Percentiles rank a stretch among this genome's conserved stretches.
phyloP scores from a whole-genome alignment of 495 filamentous ascomycete genomes.

The Aspergillus sparsus region DNA sequence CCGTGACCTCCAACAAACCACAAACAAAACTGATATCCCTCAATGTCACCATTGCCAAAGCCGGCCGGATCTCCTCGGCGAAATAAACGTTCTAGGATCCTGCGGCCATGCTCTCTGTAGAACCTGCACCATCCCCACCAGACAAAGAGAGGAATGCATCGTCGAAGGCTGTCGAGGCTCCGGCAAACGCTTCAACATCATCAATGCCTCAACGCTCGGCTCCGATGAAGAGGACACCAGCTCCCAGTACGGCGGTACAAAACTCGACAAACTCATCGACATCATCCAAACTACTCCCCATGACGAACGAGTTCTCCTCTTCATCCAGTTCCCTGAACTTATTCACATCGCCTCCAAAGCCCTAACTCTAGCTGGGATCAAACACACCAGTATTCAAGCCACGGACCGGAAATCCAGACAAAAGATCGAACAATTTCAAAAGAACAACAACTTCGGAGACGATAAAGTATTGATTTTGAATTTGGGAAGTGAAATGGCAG shows the following conservation, averaged over 20 bases:
- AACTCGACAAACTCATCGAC: constrained; percentile 49
- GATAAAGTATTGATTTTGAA: constrained; percentile 66
- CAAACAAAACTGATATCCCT: constrained; percentile 3
- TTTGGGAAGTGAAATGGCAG: constrained; percentile 61
- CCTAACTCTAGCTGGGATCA: constrained; percentile 34
- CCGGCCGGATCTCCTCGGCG: constrained; percentile 7
- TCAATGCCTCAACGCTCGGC: constrained; percentile 37
- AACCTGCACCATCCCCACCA: constrained; percentile 30
- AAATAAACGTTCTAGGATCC: constrained; percentile 40
- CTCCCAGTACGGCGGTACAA: constrained; percentile 41
- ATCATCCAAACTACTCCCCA: constrained; percentile 43
- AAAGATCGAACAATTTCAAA: constrained; percentile 49
- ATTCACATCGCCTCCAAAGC: constrained; percentile 36
- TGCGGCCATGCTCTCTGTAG: constrained; percentile 57
- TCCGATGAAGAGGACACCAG: constrained; percentile 30
- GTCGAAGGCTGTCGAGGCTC: constrained; percentile 34
- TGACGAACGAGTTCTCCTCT: constrained; percentile 53
- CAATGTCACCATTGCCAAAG: constrained; percentile 34
- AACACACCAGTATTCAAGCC: constrained; percentile 31
- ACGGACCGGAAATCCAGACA: constrained; percentile 29
- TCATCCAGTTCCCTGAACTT: constrained; percentile 52
- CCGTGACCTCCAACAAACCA: constrained; percentile 32
- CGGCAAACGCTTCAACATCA: constrained; percentile 33
- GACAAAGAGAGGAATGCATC: constrained; percentile 29
- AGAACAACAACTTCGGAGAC: constrained; percentile 24